These are phyloP conservation scores for Saccharomycopsis malanga DNA, from an alignment of 805 yeast genomes.

Conservation along the genomic window DNA sequence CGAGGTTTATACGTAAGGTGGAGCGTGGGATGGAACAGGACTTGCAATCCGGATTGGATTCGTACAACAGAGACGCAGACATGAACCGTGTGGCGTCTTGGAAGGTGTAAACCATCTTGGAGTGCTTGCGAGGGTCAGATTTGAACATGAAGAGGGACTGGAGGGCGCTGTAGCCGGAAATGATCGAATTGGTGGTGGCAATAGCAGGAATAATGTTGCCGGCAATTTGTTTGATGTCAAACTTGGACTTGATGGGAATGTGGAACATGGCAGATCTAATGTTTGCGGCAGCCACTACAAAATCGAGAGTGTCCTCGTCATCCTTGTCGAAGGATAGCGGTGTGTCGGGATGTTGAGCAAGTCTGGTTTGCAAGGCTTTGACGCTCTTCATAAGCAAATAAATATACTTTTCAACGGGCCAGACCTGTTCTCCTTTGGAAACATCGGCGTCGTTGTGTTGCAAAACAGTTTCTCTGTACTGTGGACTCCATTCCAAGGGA, in stretches of 20 bases:
- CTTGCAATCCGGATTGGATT: conserved; percentile 66
- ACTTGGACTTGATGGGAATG: conserved; percentile 66
- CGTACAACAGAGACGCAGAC: conserved; percentile 51
- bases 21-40: conserved; percentile 56
- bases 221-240: conserved; percentile 89
- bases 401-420: conserved; percentile 41
- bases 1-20: conserved; percentile 32
- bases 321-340: conserved; percentile 80
- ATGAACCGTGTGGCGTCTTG: conserved; percentile 54
- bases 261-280: conserved; percentile 63
- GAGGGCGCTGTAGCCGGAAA: conserved; percentile 81
- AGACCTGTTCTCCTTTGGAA: conserved; percentile 33
- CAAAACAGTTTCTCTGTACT: conserved; percentile 23
- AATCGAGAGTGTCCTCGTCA: conserved; percentile 83
- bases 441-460: conserved; percentile 19
- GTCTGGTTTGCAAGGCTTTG: conserved; percentile 13
- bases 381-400: conserved; percentile 15
- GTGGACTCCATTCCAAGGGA: conserved; percentile 41
- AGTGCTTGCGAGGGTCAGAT: conserved; percentile 29
- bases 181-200: conserved; percentile 94
- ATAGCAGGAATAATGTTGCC: conserved; percentile 98
- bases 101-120: conserved; percentile 47
- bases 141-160: conserved; percentile 47
- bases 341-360: background rate
- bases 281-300: conserved; percentile 82